Evolutionary conservation across 1,284 basidiomycete species (phyloP).

Genomic region (Leccinum angustisporum): DNA sequence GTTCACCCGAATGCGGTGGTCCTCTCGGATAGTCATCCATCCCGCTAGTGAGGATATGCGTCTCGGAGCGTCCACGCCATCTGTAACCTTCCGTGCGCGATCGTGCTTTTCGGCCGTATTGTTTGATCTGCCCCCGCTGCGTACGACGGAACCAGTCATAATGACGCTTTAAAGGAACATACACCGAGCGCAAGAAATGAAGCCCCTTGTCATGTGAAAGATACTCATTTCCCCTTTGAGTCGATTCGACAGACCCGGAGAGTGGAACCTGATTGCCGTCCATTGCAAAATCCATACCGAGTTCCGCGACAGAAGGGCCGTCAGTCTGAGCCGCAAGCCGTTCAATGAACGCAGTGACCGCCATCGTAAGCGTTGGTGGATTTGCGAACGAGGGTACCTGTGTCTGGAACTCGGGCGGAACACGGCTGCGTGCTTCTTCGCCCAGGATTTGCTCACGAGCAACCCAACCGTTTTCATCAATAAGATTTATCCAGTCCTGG

Average conservation of each 20-base stretch:
- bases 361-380: conserved; percentile 91
- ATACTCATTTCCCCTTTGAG: conserved; percentile 45
- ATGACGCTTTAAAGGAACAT: conserved; percentile 81
- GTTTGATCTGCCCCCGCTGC: conserved; percentile 89
- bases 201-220: conserved; percentile 63
- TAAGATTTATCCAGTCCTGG: conserved; percentile 84
- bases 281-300: conserved; percentile 61
- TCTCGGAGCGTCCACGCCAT: conserved; percentile 88
- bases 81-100: conserved; percentile 89
- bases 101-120: conserved; percentile 79
- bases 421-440: conserved; percentile 91
- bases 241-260: conserved; percentile 22
- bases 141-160: conserved; percentile 96
- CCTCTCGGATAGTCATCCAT: conserved; percentile 95
- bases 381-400: conserved; percentile 94
- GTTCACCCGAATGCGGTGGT: conserved; percentile 84
- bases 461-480: conserved; percentile 94
- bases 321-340: conserved; percentile 54
- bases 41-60: conserved; percentile 89
- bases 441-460: conserved; percentile 94
- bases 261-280: conserved; percentile 49
- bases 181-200: conserved; percentile 76
- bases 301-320: conserved; percentile 55
- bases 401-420: conserved; percentile 85
- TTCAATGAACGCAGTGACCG: conserved; percentile 82